phyloP scores from a whole-genome alignment of 805 yeast genomes.

The Saccharomycopsis sp. region DNA sequence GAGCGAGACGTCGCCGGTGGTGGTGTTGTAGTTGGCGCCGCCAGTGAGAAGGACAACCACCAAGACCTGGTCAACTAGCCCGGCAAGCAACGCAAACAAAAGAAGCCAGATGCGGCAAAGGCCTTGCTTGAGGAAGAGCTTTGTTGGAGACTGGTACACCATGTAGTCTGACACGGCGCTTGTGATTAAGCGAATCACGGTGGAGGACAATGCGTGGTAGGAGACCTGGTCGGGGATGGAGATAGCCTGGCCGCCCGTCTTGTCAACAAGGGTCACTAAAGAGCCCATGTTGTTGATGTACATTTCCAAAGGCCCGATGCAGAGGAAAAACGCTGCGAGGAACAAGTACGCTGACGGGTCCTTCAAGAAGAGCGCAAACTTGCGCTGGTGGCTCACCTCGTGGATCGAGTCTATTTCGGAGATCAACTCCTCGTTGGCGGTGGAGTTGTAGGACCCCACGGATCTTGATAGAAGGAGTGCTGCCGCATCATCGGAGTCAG shows the following conservation, averaged over 20 bases:
- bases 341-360: slow-evolving; percentile 58
- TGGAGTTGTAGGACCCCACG: not conserved
- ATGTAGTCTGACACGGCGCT: slow-evolving; percentile 65
- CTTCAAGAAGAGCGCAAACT: slow-evolving; percentile 27
- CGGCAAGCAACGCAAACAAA: slow-evolving; percentile 27
- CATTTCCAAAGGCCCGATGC: slow-evolving; percentile 79
- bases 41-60: slow-evolving; percentile 1
- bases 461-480: slow-evolving; percentile 7
- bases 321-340: slow-evolving; percentile 52
- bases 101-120: slow-evolving; percentile 29
- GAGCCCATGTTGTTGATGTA: slow-evolving; percentile 79
- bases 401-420: slow-evolving; percentile 73
- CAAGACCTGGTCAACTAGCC: slow-evolving; percentile 31
- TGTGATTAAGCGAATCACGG: slow-evolving; percentile 53
- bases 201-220: slow-evolving; percentile 56
- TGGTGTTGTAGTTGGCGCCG: slow-evolving; percentile 16
- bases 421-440: slow-evolving; percentile 35
- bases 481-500: slow-evolving; percentile 23
- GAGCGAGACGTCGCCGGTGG: slow-evolving; percentile 22
- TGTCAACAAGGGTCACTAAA: slow-evolving; percentile 38
- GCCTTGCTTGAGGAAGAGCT: slow-evolving; percentile 17
- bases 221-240: slow-evolving; percentile 43
- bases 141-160: slow-evolving; percentile 23
- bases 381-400: slow-evolving; percentile 10
- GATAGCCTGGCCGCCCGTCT: slow-evolving; percentile 23